Evolutionary conservation across 306 rosid genomes (phyloP), one percentile per base, ranked within the genome.

Genomic region (Trifolium fragiferum): DNA sequence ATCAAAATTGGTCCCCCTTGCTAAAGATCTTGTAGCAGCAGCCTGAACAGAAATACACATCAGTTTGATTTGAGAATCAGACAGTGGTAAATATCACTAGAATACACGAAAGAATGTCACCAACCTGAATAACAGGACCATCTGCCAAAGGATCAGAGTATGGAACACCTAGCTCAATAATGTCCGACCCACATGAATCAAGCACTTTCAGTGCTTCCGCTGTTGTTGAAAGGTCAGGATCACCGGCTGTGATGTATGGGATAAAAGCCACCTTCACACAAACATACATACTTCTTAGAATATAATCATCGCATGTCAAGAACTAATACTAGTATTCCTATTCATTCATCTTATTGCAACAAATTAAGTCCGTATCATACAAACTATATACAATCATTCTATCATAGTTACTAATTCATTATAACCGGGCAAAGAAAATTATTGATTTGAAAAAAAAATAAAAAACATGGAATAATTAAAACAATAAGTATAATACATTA

Each of bases 101-200:
- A 68, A 78, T 12, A 44, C 30, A 44, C 57, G 12, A 50, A 50
- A 75, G 12, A 46, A 21, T 21, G 68, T 33, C 78, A 92, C 99
- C 99, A 80, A 94, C 99, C 99, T 94, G 99, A 74, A 94, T 94
- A 80, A 92, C 97, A 32, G 99, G 99, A 72, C 99, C 99, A 85
- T 94, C 99, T 5, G 99, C 99, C 89, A 94, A 82, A 75, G 99
- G 97, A 84, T 94, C 99, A 18, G 99, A 92, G 72, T 94, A 94
- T 0, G 97, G 99, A 67, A 92, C 92, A 4, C 99, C 99, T 1
- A 94, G 80, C 79, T 94, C 99, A 54, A 94, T 94, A 77, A 94
- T 94, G 87, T 94, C 97, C 2, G 96, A 92, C 33, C 99, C 99
- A 73, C 91, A 84, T 18, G 87, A 72, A 72, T 92, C 93, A 8